Base-by-base conservation (phyloP, 2,329 filamentous ascomycete genomes). In the Biscogniauxia marginata region DNA sequence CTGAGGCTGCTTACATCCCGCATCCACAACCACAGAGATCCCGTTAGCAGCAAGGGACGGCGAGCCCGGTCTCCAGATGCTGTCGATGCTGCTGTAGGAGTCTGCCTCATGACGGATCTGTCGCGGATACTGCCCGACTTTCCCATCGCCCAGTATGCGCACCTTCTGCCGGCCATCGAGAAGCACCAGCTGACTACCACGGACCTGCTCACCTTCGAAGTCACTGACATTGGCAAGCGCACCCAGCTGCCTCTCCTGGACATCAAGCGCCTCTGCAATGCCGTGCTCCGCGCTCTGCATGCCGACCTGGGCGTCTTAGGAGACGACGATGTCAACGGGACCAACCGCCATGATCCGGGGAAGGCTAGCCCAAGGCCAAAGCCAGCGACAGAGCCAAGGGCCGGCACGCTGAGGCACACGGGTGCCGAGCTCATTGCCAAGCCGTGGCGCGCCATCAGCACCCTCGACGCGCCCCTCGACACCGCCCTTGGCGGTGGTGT, bases 151-250 rank as follows among this genome's bases (percentile, higher is more conserved):
- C 81, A 82, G 59, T 93, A 89, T 75, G 80, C 86, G 45, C 85
- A 89, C 67, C 85, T 97, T 48, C 76, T 97, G 25, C 87, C 90
- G 2, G 85, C 86, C 20, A 83, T 98, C 54, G 93, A 98, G 76
- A 85, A 84, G 71, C 85, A 90, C 66, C 79, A 81, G 51, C 79
- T 99, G 70, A 89, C 89, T 22, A 90, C 89, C 25, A 86, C 85
- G 65, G 95, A 99, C 71, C 83, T 99, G 49, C 81, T 99, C 66
- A 90, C 90, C 2, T 86, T 96, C 60, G 90, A 96, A 68, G 82
- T 87, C 3, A 80, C 87, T 59, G 89, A 96, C 68, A 84, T 98
- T 62, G 91, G 91, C 55, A 95, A 90, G 76, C 88, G 91, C 71
- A 93, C 92, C 50, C 87, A 88, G 61, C 79, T 96, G 18, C 91